These are phyloP conservation scores for Bryoglossum gracile DNA, from an alignment of 495 filamentous ascomycete species.

Conservation along the genomic window DNA sequence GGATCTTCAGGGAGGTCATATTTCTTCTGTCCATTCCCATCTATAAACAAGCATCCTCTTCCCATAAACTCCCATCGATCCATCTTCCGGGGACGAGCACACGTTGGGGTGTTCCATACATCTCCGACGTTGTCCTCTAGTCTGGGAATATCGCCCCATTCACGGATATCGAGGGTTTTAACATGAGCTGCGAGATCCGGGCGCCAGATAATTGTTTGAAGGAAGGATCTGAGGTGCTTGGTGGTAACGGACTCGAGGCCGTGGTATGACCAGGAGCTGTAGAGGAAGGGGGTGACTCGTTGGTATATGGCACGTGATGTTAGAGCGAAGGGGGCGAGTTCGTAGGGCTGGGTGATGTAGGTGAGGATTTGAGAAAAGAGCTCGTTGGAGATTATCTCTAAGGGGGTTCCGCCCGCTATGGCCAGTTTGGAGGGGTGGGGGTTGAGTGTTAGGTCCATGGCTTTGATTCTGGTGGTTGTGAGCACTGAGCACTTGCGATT, in stretches of 20 bases:
- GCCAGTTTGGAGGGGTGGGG: neutral
- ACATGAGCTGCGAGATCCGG: conserved; percentile 2
- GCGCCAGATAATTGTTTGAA: conserved; percentile 4
- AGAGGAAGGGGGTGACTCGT: neutral
- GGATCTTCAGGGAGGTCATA: no score
- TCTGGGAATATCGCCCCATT: neutral
- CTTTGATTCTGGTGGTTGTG: no score
- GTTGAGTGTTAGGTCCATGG: no score
- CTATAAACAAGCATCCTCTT: no score
- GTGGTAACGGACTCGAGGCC: neutral
- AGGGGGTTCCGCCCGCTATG: neutral
- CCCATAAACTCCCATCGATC: no score
- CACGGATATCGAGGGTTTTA: neutral
- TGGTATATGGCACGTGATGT: neutral
- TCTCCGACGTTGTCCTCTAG: neutral
- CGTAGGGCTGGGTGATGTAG: neutral
- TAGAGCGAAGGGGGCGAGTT: neutral
- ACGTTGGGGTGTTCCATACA: no score
- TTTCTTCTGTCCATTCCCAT: no score
- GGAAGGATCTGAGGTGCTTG: neutral
- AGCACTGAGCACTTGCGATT: no score
- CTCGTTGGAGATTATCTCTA: neutral
- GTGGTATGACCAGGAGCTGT: neutral
- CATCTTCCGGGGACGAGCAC: no score
- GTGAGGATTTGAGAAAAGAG: neutral